Percentiles rank a stretch among this genome's conserved stretches.
Evolutionary conservation across 306 rosid genomes (phyloP).

Genomic region (Dicorynia guianensis): DNA sequence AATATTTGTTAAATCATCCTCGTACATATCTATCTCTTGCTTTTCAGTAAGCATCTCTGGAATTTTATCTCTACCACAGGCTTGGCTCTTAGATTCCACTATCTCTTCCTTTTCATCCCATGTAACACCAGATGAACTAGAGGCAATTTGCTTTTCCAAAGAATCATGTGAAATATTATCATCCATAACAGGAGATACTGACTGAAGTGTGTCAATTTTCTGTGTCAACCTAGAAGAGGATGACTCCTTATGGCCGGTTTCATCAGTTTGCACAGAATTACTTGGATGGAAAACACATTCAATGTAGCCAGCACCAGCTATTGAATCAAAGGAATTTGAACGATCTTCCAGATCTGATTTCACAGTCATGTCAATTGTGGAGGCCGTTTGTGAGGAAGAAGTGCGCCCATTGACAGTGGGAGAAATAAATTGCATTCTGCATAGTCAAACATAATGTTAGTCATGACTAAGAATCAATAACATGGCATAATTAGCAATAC

Average conservation of each 20-base stretch:
- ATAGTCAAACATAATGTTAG: slow-evolving; percentile 42
- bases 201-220: slow-evolving; percentile 50
- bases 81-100: slow-evolving; percentile 59
- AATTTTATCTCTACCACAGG: slow-evolving; percentile 51
- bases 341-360: slow-evolving; percentile 54
- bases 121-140: slow-evolving; percentile 74
- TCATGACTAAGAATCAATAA: slow-evolving; percentile 44
- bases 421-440: slow-evolving; percentile 59
- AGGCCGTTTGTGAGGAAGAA: slow-evolving; percentile 47
- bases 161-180: slow-evolving; percentile 59
- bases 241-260: slow-evolving; percentile 59
- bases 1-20: slow-evolving; percentile 42
- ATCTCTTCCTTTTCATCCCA: slow-evolving; percentile 97
- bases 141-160: slow-evolving; percentile 64
- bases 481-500: slow-evolving; percentile 12
- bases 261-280: slow-evolving; percentile 56
- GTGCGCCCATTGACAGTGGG: slow-evolving; percentile 45
- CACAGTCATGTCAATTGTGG: slow-evolving; percentile 47
- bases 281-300: slow-evolving; percentile 74
- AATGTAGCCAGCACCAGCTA: slow-evolving; percentile 66
- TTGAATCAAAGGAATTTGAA: slow-evolving; percentile 75
- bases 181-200: slow-evolving; percentile 55
- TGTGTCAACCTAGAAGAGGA: slow-evolving; percentile 55
- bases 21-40: slow-evolving; percentile 46
- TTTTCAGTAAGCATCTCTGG: slow-evolving; percentile 47